Evolutionary conservation across 768 basidiomycete species (phyloP), one percentile per base, ranked within the genome.

Genomic region (Cubamyces lactineus): DNA sequence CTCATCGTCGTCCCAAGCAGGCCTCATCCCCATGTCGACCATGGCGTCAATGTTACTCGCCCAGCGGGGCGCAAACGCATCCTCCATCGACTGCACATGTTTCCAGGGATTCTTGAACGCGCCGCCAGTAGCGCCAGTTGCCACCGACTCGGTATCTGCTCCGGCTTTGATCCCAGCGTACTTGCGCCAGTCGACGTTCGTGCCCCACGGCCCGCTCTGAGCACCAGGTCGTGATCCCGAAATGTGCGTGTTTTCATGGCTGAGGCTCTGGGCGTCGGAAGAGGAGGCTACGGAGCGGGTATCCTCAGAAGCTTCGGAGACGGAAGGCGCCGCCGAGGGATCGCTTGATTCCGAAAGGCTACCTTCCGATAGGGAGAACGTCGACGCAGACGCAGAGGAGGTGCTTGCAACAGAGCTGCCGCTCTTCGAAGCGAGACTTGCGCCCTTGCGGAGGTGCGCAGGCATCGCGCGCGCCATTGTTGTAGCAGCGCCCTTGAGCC

Each of bases 51-150:
- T 8, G 15, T 24, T n/a, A 43, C n/a, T 23, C 24, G 52, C 41
- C 61, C 53, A 56, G 4, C 40, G 21, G 4, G 24, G n/a, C 23
- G 45, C 54, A 15, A 15, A 12, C 8, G 40, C 41, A 51, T 48
- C 12, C 2, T 48, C 49, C 26, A 38, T 24, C 15, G 61, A 39
- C 15, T 1, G 47, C 7, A 48, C 30, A 9, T 55, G 41, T 41
- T 51, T 62, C 61, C 61, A 62, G 15, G 61, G 54, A 42, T 62
- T 62, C 19, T 17, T 19, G 46, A 54, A 61, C n/a, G 59, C 53
- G 46, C 53, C 53, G 24, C 24, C 28, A 3, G 59, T 61, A 34
- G 30, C 46, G 17, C 45, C 46, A 1, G 59, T 39, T 1, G 45
- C 53, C 46, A 54, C 59, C 11, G 59, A 61, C 43, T 24, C 21